Evolutionary conservation across 495 filamentous ascomycete genomes (phyloP).

Genomic region (Daldinia decipiens): DNA sequence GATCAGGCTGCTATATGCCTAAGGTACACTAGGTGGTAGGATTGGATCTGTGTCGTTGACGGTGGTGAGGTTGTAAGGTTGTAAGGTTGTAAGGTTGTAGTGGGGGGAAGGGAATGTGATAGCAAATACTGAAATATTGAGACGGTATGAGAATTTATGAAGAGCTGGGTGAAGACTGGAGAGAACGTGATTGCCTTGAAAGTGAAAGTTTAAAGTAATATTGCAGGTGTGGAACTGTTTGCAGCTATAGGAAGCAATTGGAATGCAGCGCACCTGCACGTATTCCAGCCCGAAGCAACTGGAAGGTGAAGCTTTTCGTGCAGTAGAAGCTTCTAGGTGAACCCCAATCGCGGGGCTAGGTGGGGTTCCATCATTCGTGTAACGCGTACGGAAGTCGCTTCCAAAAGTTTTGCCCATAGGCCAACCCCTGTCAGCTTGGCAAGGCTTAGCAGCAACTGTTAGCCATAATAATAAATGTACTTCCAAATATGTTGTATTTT

Average conservation of each 20-base stretch:
- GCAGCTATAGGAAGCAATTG: conserved; percentile 28
- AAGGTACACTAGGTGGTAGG: neutral
- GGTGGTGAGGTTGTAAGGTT: conserved; percentile 1
- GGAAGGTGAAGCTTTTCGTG: conserved; percentile 38
- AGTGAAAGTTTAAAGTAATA: neutral
- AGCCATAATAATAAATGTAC: too few species aligned
- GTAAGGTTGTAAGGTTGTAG: neutral
- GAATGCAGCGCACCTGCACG: conserved; percentile 28
- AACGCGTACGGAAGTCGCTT: too few species aligned
- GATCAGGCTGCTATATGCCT: neutral
- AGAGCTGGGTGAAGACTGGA: neutral
- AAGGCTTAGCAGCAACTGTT: too few species aligned
- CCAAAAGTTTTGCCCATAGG: too few species aligned
- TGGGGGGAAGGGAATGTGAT: neutral
- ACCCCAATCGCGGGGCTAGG: conserved; percentile 37
- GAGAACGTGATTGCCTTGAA: conserved; percentile 6
- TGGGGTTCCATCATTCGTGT: conserved; percentile 28
- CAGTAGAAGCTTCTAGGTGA: conserved; percentile 46
- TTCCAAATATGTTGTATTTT: too few species aligned
- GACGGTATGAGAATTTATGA: neutral
- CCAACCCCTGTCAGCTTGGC: too few species aligned
- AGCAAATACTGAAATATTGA: too few species aligned
- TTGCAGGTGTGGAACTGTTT: conserved; percentile 14
- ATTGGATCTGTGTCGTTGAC: conserved; percentile 8
- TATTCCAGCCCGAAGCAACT: conserved; percentile 19